Evolutionary conservation across 1,139 yeast genomes (phyloP), one percentile per base, ranked within the genome.

Genomic region (Suhomyces bokatorum): DNA sequence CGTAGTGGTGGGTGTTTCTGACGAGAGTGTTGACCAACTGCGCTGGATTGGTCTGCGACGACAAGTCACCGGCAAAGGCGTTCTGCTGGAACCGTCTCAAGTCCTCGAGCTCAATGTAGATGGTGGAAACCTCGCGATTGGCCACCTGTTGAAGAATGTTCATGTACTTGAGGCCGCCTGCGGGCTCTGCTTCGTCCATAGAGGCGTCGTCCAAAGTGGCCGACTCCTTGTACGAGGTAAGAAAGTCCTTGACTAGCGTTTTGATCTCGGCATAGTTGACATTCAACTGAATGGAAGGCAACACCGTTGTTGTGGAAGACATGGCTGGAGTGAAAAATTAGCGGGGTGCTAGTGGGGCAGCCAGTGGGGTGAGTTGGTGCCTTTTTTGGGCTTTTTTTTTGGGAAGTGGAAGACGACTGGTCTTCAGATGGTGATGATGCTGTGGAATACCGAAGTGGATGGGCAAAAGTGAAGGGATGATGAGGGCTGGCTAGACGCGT

Each of bases 91-190:
- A 90, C 37, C 74, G 70, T 53, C 80, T 80, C 48, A 95, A 69
- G 63, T 95, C 99, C 61, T 95, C 96, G 43, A 95, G 74, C 51
- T 89, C 97, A 42, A 95, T 75, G 46, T 75, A 72, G 16, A 93
- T 59, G 2, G 90, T 81, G 32, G 86, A 72, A 26, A 73, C 55
- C 51, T 90, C 90, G 57, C 99, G 79, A 64, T 95, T 89, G 47
- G 98, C 91, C 26, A 95, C 77, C 53, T 80, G 71, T 60, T 89
- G 96, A 42, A 93, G 70, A n/a, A 86, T 53, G 34, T 70, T 73
- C 82, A 86, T 70, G 65, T 93, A 93, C 63, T 93, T 93, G 28
- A 87, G 83, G 26, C 87, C 88, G 30, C 56, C 55, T 38, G 55
- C 56, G 27, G 52, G 46, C 12, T 52, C 65, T 39, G 59, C 64